These are phyloP conservation scores for Helotiales sp. DNA, from an alignment of 2,329 filamentous ascomycete genomes.

Conservation along the genomic window DNA sequence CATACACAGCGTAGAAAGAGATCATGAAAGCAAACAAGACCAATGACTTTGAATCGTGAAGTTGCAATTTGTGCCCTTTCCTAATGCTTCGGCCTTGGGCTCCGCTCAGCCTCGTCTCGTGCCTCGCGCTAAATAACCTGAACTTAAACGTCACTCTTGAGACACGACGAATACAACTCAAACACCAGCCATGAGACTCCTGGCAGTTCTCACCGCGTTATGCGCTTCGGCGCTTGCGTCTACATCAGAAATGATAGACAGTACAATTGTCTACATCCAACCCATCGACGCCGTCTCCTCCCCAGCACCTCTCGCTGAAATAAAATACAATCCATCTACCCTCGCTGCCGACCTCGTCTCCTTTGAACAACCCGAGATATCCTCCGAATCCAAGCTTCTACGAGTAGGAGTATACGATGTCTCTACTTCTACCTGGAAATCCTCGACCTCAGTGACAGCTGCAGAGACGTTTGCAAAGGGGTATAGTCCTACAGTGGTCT, in stretches of 20 bases:
- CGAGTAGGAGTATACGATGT: conserved; percentile 59
- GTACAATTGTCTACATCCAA: conserved; percentile 33
- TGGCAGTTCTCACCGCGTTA: conserved; percentile 45
- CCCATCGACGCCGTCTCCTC: conserved; percentile 19
- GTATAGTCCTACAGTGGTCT: conserved; percentile 55
- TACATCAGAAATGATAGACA: conserved; percentile 40
- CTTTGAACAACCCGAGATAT: conserved; percentile 58
- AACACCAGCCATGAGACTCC: conserved; percentile 32
- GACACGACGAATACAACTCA: background rate
- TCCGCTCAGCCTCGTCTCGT: background rate
- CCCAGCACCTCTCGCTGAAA: conserved; percentile 54
- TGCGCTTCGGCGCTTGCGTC: conserved; percentile 39
- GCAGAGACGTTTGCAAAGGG: conserved; percentile 61
- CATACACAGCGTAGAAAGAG: background rate
- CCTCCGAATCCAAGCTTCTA: conserved; percentile 44
- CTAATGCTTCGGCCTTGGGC: background rate
- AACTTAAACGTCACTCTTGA: background rate
- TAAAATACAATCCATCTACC: conserved; percentile 53
- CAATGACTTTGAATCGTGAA: no score
- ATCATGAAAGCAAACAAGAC: no score
- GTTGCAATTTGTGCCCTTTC: no score
- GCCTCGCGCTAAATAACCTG: background rate
- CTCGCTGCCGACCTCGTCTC: conserved; percentile 47
- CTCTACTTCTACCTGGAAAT: conserved; percentile 47
- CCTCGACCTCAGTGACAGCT: conserved; percentile 55